A percentile compares a stretch with the other conserved stretches of the same genome.
Evolutionary conservation across 495 filamentous ascomycete genomes (phyloP).

Genomic region (Aspergillus heteromorphus): DNA sequence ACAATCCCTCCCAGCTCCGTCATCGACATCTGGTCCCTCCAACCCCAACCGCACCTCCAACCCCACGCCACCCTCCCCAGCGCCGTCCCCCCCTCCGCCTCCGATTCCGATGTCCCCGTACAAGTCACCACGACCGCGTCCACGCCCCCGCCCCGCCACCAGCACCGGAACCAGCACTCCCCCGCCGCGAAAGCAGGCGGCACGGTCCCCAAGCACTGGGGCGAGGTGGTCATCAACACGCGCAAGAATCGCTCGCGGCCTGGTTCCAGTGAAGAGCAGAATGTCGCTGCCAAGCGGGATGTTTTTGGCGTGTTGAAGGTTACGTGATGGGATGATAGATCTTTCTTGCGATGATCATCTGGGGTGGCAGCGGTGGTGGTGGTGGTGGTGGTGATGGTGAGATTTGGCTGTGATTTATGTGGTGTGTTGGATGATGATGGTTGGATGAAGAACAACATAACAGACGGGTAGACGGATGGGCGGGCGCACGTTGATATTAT

Average conservation of each 20-base stretch:
- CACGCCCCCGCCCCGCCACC: not conserved
- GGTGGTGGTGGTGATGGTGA: too few relatives aligned
- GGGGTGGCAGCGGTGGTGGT: not conserved
- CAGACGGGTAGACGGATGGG: not conserved
- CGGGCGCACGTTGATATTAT: not conserved
- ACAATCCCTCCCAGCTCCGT: conserved; percentile 43
- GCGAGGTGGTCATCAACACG: conserved; percentile 43
- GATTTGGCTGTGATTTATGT: not conserved
- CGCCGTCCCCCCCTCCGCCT: conserved; percentile 25
- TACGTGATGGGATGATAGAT: conserved; percentile 11
- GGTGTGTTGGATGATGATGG: not conserved
- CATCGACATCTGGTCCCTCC: conserved; percentile 47
- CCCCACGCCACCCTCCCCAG: conserved; percentile 40
- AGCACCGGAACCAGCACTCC: conserved; percentile 2
- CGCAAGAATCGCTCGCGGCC: conserved; percentile 33
- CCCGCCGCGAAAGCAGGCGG: conserved; percentile 17
- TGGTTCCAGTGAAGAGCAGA: conserved; percentile 21
- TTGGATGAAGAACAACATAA: not conserved
- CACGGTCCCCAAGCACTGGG: conserved; percentile 41
- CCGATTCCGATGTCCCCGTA: conserved; percentile 18
- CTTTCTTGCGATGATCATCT: not conserved
- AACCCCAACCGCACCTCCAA: conserved; percentile 45
- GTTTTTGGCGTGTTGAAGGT: conserved; percentile 46
- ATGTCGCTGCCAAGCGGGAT: conserved; percentile 21
- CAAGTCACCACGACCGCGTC: conserved; percentile 18